Conservation (phyloP, 306 rosid species). For the Rosa multiflora region DNA sequence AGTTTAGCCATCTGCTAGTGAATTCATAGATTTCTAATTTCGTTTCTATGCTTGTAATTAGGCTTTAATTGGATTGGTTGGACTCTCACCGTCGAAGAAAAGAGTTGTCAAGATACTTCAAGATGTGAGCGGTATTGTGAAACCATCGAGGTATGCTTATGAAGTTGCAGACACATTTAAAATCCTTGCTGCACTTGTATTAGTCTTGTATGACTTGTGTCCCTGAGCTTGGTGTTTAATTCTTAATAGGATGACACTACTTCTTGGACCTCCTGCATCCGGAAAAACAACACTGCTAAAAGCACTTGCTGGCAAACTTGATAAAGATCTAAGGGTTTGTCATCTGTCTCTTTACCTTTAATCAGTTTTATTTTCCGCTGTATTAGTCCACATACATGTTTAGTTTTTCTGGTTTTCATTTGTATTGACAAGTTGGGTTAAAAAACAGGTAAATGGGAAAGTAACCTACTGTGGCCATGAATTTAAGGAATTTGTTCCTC, state of each 20-base stretch:
- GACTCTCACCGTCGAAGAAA: constrained; percentile 54
- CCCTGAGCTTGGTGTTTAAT: not conserved
- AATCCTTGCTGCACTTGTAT: not conserved
- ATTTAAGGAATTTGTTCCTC: constrained; percentile 79
- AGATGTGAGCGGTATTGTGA: constrained; percentile 56
- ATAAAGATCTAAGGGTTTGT: constrained; percentile 59
- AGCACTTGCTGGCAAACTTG: constrained; percentile 75
- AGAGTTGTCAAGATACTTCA: constrained; percentile 54
- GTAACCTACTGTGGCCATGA: constrained; percentile 88
- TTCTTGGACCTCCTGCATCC: constrained; percentile 66
- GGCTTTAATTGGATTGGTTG: constrained; percentile 47
- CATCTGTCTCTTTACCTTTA: not conserved
- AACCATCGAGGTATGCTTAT: constrained; percentile 56
- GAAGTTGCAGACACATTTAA: not conserved
- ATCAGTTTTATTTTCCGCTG: too few species aligned
- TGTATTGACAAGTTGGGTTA: constrained; percentile 12
- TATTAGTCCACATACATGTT: not conserved
- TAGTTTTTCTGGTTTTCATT: not conserved
- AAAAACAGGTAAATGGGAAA: constrained; percentile 60
- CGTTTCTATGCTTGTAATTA: constrained; percentile 9
- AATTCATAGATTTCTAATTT: not conserved
- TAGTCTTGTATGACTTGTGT: not conserved
- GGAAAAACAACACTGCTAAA: constrained; percentile 77
- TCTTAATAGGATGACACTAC: constrained; percentile 63
- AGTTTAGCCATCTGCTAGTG: not conserved